A percentile compares a stretch with the other conserved stretches of the same genome.
These are phyloP conservation scores for Candida corydali DNA, from an alignment of 805 yeast genomes.

Conservation along the genomic window DNA sequence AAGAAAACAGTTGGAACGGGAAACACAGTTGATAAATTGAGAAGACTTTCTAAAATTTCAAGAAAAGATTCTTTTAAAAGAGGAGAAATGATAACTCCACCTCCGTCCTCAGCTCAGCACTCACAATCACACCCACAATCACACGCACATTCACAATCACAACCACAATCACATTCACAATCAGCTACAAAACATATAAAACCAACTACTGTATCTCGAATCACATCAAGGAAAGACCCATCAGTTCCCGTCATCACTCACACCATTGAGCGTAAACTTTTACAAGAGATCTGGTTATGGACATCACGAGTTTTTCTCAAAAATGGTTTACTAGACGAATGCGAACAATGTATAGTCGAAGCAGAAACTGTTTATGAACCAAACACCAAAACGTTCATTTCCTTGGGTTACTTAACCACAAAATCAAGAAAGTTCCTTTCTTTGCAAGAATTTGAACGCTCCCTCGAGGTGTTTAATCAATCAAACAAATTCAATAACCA, in stretches of 20 bases:
- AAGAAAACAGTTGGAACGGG: slow-evolving; percentile 5
- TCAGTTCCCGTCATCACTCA: neutral
- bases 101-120: neutral
- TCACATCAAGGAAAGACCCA: neutral
- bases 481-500: slow-evolving; percentile 19
- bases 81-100: neutral
- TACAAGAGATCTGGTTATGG: slow-evolving; percentile 74
- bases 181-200: neutral
- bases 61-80: slow-evolving; percentile 4
- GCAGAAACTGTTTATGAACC: slow-evolving; percentile 51
- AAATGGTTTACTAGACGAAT: slow-evolving; percentile 51
- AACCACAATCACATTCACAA: too few species aligned
- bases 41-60: slow-evolving; percentile 7
- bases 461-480: slow-evolving; percentile 41
- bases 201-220: neutral
- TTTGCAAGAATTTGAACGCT: slow-evolving; percentile 60
- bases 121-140: too few species aligned
- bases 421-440: slow-evolving; percentile 45
- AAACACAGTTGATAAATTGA: slow-evolving; percentile 8
- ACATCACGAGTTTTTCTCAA: slow-evolving; percentile 61
- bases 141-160: too few species aligned
- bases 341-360: slow-evolving; percentile 69
- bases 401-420: slow-evolving; percentile 44
- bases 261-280: slow-evolving; percentile 29
- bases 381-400: slow-evolving; percentile 45